phyloP scores from a whole-genome alignment of 768 basidiomycete species.

The Leccinellum rugosiceps region DNA sequence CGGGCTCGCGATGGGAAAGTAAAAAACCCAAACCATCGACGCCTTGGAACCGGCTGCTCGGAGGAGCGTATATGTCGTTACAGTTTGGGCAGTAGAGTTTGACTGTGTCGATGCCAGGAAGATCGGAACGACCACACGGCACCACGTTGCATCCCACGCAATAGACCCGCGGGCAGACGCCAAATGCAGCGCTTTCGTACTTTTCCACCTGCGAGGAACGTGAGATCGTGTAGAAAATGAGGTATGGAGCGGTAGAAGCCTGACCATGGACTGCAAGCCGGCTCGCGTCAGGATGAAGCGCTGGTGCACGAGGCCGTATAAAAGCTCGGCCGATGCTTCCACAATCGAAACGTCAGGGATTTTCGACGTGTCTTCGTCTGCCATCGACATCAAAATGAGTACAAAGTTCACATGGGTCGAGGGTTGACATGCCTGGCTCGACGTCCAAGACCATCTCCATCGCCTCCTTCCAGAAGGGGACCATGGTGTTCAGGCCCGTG shows the following conservation, averaged over 20 bases:
- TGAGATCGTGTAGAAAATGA: constrained; percentile 17
- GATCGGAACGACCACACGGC: constrained; percentile 92
- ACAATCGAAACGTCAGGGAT: constrained; percentile 99
- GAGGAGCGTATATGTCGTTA: constrained; percentile 94
- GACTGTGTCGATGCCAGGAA: constrained; percentile 95
- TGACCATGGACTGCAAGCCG: constrained; percentile 92
- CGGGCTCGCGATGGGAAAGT: constrained; percentile 6
- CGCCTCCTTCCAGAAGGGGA: constrained; percentile 99
- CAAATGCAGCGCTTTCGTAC: constrained; percentile 89
- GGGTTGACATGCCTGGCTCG: constrained; percentile 77
- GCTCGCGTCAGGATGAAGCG: constrained; percentile 94
- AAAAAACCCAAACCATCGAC: constrained; percentile 73
- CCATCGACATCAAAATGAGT: constrained; percentile 9
- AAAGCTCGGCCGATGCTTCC: constrained; percentile 93
- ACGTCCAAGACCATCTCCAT: constrained; percentile 99
- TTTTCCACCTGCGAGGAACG: constrained; percentile 73
- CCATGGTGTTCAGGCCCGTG: constrained; percentile 91
- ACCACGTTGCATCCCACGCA: constrained; percentile 87
- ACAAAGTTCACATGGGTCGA: constrained; percentile 9
- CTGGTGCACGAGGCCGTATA: constrained; percentile 97
- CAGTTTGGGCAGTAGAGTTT: constrained; percentile 98
- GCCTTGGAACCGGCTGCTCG: constrained; percentile 91
- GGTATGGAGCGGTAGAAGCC: constrained; percentile 10
- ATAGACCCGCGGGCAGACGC: constrained; percentile 93
- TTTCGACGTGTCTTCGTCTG: constrained; percentile 89